Evolutionary conservation across 2,329 filamentous ascomycete species (phyloP), one percentile per base, ranked within the genome.

Genomic region (Penicillium paneum): DNA sequence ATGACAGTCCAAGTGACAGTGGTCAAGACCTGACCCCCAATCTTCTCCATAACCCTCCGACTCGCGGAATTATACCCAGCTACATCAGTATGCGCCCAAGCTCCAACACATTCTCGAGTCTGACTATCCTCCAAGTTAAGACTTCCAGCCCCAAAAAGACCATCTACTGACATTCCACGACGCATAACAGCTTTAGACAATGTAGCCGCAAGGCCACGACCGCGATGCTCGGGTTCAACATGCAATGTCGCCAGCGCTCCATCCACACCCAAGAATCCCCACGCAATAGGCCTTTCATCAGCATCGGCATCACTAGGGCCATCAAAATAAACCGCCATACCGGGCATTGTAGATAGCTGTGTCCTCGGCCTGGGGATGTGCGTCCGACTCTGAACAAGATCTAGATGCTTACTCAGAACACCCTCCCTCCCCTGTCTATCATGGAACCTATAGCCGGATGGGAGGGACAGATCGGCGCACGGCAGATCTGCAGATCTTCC

Each of bases 41-140:
- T 56, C 62, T 78, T 78, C 65, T 75, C 71, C 75, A 78, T 77
- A 21, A 76, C 74, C 41, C 70, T 66, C 17, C 66, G 64, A 68
- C 75, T 77, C 2, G 71, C 65, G 35, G 43, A 34, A 59, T 77
- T 77, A 32, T 54, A 54, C 45, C 58, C 52, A 31, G 62, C 64
- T 42, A 76, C 74, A 52, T 77, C 74, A 3, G 72, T 64, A 65
- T 75, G 73, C n/a, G 66, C 66, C 67, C 68, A 75, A 13, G 49
- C 62, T 3, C 59, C 61, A 29, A 59, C 38, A 6, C 56, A 45
- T 7, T 57, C 55, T 31, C 40, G 56, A 31, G 35, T 7, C 32
- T 52, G 28, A 29, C 32, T 31, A 55, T 61, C 52, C 39, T 12
- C 36, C 32, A 55, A 32, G 5, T 47, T 43, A 36, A 51, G 13